phyloP scores from a whole-genome alignment of 495 filamentous ascomycete species.

The Xylaria bambusicola region DNA sequence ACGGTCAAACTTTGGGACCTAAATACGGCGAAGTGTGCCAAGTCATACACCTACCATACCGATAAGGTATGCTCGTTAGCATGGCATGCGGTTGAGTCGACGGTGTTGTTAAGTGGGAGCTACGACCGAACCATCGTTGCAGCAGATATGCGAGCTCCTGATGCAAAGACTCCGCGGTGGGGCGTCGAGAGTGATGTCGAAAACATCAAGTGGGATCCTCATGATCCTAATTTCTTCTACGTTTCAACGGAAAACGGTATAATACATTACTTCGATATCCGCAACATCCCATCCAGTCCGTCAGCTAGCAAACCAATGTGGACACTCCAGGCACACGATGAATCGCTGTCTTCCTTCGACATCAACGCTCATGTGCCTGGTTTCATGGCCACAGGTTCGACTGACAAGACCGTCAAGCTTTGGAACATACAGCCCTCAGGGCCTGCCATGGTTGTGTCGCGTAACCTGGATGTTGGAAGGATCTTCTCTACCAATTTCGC shows the following conservation, averaged over 20 bases:
- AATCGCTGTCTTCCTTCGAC: slow-evolving; percentile 92
- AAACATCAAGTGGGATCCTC: slow-evolving; percentile 86
- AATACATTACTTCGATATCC: slow-evolving; percentile 83
- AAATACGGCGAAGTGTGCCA: slow-evolving; percentile 84
- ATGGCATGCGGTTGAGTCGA: slow-evolving; percentile 87
- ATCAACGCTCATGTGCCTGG: slow-evolving; percentile 86
- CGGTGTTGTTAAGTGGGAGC: slow-evolving; percentile 84
- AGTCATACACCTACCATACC: slow-evolving; percentile 88
- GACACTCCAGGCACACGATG: slow-evolving; percentile 93
- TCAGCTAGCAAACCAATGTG: slow-evolving; percentile 80
- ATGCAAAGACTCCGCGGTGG: slow-evolving; percentile 75
- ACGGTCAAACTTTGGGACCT: slow-evolving; percentile 98
- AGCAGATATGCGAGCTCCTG: slow-evolving; percentile 90
- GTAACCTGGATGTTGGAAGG: slow-evolving; percentile 90
- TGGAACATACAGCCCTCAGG: slow-evolving; percentile 85
- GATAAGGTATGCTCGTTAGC: slow-evolving; percentile 95
- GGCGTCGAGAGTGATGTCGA: slow-evolving; percentile 95
- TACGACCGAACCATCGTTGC: slow-evolving; percentile 93
- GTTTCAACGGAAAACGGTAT: slow-evolving; percentile 89
- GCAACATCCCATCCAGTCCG: slow-evolving; percentile 67
- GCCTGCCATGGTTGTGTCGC: slow-evolving; percentile 85
- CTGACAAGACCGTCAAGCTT: slow-evolving; percentile 91
- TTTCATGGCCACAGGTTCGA: slow-evolving; percentile 88
- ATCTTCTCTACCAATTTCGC: slow-evolving; percentile 90
- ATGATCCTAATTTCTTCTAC: slow-evolving; percentile 91